Evolutionary conservation across 1,139 yeast species (phyloP).

Genomic region (Magnusiomyces starmeri): DNA sequence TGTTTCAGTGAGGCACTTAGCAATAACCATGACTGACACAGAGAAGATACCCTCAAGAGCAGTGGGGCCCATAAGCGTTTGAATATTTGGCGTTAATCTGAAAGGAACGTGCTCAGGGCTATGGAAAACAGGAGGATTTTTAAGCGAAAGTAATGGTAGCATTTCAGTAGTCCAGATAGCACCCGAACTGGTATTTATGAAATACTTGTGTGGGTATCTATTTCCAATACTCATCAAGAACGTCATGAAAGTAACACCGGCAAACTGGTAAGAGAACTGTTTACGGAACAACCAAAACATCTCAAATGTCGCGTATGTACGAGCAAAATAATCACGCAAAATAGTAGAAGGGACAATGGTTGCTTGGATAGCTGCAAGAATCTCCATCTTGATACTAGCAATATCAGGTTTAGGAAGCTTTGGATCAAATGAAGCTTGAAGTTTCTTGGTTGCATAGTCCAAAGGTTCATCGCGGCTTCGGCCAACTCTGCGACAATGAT

Average conservation of each 20-base stretch:
- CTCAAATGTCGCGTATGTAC: conserved; percentile 68
- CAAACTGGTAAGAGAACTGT: conserved; percentile 91
- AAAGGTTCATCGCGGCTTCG: conserved; percentile 86
- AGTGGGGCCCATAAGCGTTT: conserved; percentile 86
- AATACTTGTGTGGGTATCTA: conserved; percentile 90
- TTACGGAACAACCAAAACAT: conserved; percentile 97
- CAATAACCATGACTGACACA: conserved; percentile 76
- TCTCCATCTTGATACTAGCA: conserved; percentile 82
- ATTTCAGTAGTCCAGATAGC: conserved; percentile 91
- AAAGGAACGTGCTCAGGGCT: conserved; percentile 96
- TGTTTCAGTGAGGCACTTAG: conserved; percentile 83
- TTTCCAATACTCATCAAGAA: conserved; percentile 92
- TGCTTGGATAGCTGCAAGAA: conserved; percentile 81
- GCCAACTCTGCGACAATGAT: conserved; percentile 66
- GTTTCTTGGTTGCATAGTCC: conserved; percentile 74
- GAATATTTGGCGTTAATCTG: conserved; percentile 92
- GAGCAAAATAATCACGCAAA: conserved; percentile 59
- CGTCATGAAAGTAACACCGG: conserved; percentile 89
- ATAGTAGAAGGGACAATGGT: conserved; percentile 80
- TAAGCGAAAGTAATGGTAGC: conserved; percentile 64
- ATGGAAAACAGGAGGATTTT: conserved; percentile 79
- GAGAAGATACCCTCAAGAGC: conserved; percentile 88
- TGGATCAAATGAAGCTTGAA: conserved; percentile 90
- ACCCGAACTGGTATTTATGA: conserved; percentile 75
- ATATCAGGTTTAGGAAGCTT: conserved; percentile 88